Evolutionary conservation across 768 basidiomycete genomes (phyloP).

Genomic region (Tricholoma furcatifolium): DNA sequence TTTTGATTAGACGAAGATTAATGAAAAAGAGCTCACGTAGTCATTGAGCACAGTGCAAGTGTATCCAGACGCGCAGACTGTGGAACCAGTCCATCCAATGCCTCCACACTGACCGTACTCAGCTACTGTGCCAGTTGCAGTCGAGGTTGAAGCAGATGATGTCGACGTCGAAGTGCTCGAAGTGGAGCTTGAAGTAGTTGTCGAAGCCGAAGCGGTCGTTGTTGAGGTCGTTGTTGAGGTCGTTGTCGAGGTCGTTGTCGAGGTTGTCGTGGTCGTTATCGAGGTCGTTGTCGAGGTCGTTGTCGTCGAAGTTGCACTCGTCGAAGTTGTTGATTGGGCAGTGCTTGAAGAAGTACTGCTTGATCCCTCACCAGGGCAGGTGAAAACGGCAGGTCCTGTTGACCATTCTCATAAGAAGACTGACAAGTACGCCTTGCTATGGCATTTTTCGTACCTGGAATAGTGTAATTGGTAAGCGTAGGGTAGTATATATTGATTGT

Average conservation of each 20-base stretch:
- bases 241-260: constrained; percentile 13
- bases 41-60: constrained; percentile 32
- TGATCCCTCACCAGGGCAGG: constrained; percentile 26
- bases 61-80: constrained; percentile 32
- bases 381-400: constrained; percentile 38
- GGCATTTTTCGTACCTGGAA: constrained; percentile 31
- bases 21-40: constrained; percentile 24
- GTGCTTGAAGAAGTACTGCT: neutral
- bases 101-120: constrained; percentile 47
- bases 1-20: neutral
- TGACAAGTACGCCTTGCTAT: neutral
- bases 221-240: constrained; percentile 11
- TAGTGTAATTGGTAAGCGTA: constrained; percentile 34
- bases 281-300: constrained; percentile 17
- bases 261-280: constrained; percentile 1
- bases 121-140: constrained; percentile 25
- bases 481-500: constrained; percentile 46
- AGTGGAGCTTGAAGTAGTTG: constrained; percentile 13
- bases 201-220: constrained; percentile 10
- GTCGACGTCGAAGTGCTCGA: constrained; percentile 12
- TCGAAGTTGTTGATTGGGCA: constrained; percentile 12
- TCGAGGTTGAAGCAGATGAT: constrained; percentile 18
- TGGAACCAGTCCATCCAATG: constrained; percentile 34
- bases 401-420: neutral
- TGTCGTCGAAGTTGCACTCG: neutral